These are phyloP conservation scores for Pseudocercospora vitis DNA, from an alignment of 2,329 filamentous ascomycete genomes.

Conservation along the genomic window DNA sequence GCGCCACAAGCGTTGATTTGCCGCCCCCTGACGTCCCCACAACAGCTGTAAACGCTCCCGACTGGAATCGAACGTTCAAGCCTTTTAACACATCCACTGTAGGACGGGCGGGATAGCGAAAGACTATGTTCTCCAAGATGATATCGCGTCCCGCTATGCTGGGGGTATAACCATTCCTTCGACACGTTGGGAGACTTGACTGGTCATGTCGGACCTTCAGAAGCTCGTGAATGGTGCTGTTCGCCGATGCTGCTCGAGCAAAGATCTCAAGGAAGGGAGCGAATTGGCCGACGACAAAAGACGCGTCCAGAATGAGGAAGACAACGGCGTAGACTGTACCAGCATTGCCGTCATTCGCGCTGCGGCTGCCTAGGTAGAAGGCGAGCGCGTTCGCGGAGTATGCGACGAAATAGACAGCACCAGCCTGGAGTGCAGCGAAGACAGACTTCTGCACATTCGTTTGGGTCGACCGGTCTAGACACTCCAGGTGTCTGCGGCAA, in stretches of 20 bases:
- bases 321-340: conserved; percentile 64
- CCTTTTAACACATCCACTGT: conserved; percentile 43
- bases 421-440: conserved; percentile 44
- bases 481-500: conserved; percentile 40
- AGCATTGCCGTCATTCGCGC: conserved; percentile 37
- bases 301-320: conserved; percentile 63
- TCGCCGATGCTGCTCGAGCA: conserved; percentile 54
- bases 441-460: conserved; percentile 45
- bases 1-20: conserved; percentile 47
- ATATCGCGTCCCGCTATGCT: conserved; percentile 34
- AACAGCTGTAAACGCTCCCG: conserved; percentile 47
- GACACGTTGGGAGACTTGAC: conserved; percentile 24
- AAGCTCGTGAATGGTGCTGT: conserved; percentile 47
- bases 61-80: conserved; percentile 39
- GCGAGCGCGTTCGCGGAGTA: conserved; percentile 50
- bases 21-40: conserved; percentile 49
- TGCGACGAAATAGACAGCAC: conserved; percentile 47
- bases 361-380: conserved; percentile 46
- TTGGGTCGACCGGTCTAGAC: conserved; percentile 39
- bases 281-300: conserved; percentile 62
- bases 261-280: conserved; percentile 62
- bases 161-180: conserved; percentile 28
- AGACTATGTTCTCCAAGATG: conserved; percentile 41
- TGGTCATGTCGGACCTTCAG: conserved; percentile 40
- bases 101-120: conserved; percentile 48